phyloP scores from a whole-genome alignment of 1,284 basidiomycete species.

The Rhodotorula sp. region DNA sequence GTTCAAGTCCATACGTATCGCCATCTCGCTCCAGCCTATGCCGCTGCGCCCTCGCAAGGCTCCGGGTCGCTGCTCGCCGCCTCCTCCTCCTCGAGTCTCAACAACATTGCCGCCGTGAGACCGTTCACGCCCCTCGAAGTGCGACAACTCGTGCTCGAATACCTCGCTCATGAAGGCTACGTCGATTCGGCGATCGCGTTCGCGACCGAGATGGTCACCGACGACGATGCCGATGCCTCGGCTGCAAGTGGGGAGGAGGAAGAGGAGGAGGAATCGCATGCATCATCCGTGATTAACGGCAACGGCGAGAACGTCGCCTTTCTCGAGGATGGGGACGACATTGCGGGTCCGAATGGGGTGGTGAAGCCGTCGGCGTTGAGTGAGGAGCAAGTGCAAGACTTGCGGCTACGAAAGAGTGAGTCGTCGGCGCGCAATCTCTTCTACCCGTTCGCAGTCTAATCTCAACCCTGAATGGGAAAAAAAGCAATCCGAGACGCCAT shows the following conservation, averaged over 20 bases:
- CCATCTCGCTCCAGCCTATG: conserved; percentile 24
- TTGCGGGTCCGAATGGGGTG: background rate
- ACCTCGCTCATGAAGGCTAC: conserved; percentile 71
- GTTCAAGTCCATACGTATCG: conserved; percentile 8
- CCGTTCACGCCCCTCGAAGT: conserved; percentile 23
- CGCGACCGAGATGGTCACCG: conserved; percentile 58
- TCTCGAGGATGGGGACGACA: background rate
- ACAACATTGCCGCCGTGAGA: background rate
- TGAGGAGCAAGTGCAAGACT: conserved; percentile 10
- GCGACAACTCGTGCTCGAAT: conserved; percentile 72
- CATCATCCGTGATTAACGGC: background rate
- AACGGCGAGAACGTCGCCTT: conserved; percentile 21
- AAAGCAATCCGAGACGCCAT: conserved; percentile 66
- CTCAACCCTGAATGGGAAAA: background rate
- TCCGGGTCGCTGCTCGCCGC: background rate
- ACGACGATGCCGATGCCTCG: background rate
- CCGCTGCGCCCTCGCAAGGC: background rate
- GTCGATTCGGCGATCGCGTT: conserved; percentile 69
- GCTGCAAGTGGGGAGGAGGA: conserved; percentile 2
- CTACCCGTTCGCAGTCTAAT: background rate
- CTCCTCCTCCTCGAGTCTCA: background rate
- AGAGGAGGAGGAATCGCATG: background rate
- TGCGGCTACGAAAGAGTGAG: conserved; percentile 62
- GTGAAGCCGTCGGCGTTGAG: background rate
- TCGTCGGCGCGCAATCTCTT: conserved; percentile 7